Conservation (phyloP, 306 rosid genomes). For the Albizia julibrissin region DNA sequence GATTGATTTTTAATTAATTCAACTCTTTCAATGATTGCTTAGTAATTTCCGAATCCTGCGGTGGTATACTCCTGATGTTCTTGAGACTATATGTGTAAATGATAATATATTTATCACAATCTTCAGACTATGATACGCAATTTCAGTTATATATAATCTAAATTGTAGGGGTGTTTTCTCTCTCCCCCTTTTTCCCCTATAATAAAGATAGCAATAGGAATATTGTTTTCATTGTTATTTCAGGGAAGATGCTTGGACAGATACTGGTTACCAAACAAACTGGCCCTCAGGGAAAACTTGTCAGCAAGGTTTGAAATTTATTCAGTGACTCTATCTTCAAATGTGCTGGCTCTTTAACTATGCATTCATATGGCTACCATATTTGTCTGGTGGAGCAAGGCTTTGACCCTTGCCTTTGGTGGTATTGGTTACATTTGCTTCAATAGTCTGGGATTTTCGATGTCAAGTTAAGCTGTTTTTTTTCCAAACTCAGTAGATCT, state of each 20-base stretch:
- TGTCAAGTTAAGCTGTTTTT: background rate
- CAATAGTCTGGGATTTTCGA: background rate
- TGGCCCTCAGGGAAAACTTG: constrained; percentile 93
- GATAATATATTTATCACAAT: background rate
- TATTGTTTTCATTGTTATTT: constrained; percentile 20
- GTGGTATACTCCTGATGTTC: background rate
- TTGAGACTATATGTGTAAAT: background rate
- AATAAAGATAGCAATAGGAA: background rate
- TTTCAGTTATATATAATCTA: constrained; percentile 11
- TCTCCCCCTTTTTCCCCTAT: background rate
- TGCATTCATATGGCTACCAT: constrained; percentile 20
- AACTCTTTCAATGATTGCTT: background rate
- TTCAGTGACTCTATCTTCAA: constrained; percentile 25
- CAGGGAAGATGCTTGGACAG: constrained; percentile 99
- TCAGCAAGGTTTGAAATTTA: constrained; percentile 74
- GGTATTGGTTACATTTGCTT: background rate
- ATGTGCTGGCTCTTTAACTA: background rate
- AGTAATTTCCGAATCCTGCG: too few relatives aligned
- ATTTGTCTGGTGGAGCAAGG: constrained; percentile 7
- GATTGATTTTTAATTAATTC: background rate
- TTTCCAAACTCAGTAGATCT: background rate
- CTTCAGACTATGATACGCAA: background rate
- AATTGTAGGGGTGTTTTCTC: background rate
- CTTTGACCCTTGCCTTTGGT: background rate
- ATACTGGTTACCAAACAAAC: constrained; percentile 96